Conservation (phyloP, 2,329 filamentous ascomycete species). For the Claviceps digitariae region DNA sequence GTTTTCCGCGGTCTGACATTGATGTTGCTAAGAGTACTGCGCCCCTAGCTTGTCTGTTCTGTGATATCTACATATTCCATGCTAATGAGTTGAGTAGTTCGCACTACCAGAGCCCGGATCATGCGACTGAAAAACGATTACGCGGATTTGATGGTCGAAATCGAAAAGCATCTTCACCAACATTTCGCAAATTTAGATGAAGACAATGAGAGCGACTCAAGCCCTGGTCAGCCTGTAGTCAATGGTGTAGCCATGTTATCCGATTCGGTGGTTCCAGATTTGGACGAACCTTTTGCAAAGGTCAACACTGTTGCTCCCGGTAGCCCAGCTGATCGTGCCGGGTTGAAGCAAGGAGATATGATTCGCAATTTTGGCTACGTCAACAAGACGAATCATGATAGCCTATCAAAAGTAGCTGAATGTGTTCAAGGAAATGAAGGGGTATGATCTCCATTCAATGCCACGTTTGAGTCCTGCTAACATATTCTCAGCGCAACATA, state of each 20-base stretch:
- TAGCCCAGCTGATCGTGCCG: constrained; percentile 74
- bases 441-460: constrained; percentile 39
- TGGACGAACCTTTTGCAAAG: constrained; percentile 55
- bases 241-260: constrained; percentile 17
- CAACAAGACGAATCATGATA: constrained; percentile 74
- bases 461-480: constrained; percentile 11
- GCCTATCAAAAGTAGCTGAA: constrained; percentile 73
- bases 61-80: not conserved
- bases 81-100: constrained; percentile 42
- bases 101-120: constrained; percentile 83
- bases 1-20: constrained; percentile 83
- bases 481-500: constrained; percentile 44
- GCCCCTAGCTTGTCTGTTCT: constrained; percentile 9
- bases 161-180: constrained; percentile 79
- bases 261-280: constrained; percentile 14
- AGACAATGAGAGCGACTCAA: constrained; percentile 22
- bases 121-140: constrained; percentile 87
- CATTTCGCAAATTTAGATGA: constrained; percentile 66
- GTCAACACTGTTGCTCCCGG: constrained; percentile 69
- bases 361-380: constrained; percentile 78
- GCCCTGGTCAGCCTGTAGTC: constrained; percentile 7
- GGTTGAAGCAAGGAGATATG: constrained; percentile 65
- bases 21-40: constrained; percentile 91
- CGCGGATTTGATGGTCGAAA: constrained; percentile 69
- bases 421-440: constrained; percentile 82